Conservation (phyloP, 2,329 filamentous ascomycete genomes). For the Pezicula radicicola region DNA sequence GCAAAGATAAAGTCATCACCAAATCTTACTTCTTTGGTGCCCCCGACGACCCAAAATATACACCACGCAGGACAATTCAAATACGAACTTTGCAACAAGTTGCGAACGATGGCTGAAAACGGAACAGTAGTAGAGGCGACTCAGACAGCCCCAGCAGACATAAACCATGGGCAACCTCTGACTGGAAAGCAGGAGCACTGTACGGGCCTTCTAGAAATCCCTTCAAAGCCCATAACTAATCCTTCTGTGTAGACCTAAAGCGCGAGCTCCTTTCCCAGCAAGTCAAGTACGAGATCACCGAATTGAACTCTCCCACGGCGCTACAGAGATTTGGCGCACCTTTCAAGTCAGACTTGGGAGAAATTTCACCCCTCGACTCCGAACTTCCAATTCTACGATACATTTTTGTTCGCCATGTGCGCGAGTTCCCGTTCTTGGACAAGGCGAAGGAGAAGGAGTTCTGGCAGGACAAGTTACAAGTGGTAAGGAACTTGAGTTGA, state of each 20-base stretch:
- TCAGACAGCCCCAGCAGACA: not conserved
- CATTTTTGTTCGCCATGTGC: slow-evolving; percentile 97
- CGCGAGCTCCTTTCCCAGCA: slow-evolving; percentile 90
- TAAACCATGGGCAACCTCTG: slow-evolving; percentile 38
- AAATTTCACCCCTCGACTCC: slow-evolving; percentile 89
- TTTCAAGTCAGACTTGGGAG: slow-evolving; percentile 88
- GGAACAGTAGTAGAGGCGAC: slow-evolving; percentile 7
- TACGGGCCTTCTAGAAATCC: slow-evolving; percentile 39
- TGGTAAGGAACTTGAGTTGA: slow-evolving; percentile 52
- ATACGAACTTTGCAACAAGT: not conserved
- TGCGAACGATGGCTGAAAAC: slow-evolving; percentile 14
- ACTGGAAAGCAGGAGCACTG: slow-evolving; percentile 99
- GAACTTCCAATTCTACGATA: slow-evolving; percentile 91
- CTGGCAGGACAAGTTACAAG: slow-evolving; percentile 97
- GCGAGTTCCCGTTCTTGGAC: slow-evolving; percentile 96
- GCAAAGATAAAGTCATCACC: not conserved
- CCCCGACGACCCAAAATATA: too few relatives aligned
- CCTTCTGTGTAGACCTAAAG: slow-evolving; percentile 70
- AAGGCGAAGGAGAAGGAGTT: slow-evolving; percentile 98
- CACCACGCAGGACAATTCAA: not conserved
- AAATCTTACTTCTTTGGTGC: too few relatives aligned
- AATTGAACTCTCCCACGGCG: slow-evolving; percentile 92
- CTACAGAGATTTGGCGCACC: slow-evolving; percentile 93
- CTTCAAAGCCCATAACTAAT: slow-evolving; percentile 19
- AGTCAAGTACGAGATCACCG: slow-evolving; percentile 84